Evolutionary conservation across 1,139 yeast species (phyloP), one percentile per base, ranked within the genome.

Genomic region (Yamadazyma oceani): DNA sequence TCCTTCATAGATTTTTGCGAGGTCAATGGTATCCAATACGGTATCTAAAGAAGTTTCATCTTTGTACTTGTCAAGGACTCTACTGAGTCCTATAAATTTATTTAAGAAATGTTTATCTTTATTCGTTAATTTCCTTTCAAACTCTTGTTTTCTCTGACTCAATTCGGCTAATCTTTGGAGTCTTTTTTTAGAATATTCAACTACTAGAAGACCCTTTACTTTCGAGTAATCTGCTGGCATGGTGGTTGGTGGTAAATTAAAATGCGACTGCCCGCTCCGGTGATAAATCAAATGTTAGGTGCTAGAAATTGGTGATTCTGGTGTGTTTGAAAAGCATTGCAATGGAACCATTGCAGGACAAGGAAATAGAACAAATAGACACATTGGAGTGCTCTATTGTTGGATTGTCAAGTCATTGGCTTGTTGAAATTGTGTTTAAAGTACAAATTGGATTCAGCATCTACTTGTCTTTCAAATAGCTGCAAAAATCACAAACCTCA

Each of bases 1-100:
- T 3, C 68, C 66, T 8, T 42, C 51, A 43, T 69, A 71, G 5
- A 71, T 64, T 23, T 45, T 45, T 3, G 56, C 63, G 40, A 71
- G 52, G 41, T 70, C 75, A 36, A 70, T 62, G 2, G 61, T 36
- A n/a, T 63, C 69, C 3, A 66, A 53, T 2, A 59, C 69, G 5
- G 31, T 30, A 34, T 57, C 62, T 14, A 54, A 39, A 32, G 42
- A 44, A 2, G 25, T 17, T 8, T 45, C 37, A 13, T 39, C 31
- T 19, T 43, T 49, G 34, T 53, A 53, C 13, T 22, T 26, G 4
- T 24, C 13, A 5, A 41, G 12, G 7, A 24, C 6, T 13, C n/a
- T 31, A 14, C 6, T 16, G 25, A 35, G 31, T 12, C 32, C 30
- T 9, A 19, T 24, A 19, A 35, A 26, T 19, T 29, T 24, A n/a